Percentiles rank a stretch among this genome's conserved stretches.
Evolutionary conservation across 441 rosid genomes (phyloP).

Genomic region (Erodium moschatum): DNA sequence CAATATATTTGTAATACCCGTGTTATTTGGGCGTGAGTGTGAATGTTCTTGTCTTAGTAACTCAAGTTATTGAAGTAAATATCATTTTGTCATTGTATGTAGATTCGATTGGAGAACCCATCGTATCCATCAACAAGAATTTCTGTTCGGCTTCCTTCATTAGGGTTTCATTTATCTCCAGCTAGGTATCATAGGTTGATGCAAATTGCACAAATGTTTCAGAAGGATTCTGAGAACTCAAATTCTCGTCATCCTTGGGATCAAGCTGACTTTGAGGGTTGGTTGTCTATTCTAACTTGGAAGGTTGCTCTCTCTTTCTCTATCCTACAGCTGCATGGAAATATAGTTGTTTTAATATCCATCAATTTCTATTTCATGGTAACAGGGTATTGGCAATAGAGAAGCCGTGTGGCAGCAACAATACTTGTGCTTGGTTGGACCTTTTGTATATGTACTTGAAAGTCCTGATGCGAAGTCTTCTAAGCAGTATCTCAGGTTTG

Average conservation of each 20-base stretch:
- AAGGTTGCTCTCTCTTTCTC: constrained; percentile 48
- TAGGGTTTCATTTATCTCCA: constrained; percentile 95
- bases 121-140: constrained; percentile 82
- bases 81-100: constrained; percentile 18
- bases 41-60: not conserved
- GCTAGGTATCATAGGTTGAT: constrained; percentile 96
- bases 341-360: constrained; percentile 17
- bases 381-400: constrained; percentile 78
- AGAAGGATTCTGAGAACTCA: constrained; percentile 42
- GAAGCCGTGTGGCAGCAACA: constrained; percentile 91
- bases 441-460: constrained; percentile 75
- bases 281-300: constrained; percentile 68
- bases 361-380: constrained; percentile 20
- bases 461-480: constrained; percentile 68
- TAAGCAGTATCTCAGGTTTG: constrained; percentile 80
- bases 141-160: constrained; percentile 73
- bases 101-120: constrained; percentile 78
- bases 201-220: constrained; percentile 75
- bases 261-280: constrained; percentile 93
- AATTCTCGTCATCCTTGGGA: constrained; percentile 61
- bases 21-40: constrained; percentile 2
- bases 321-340: constrained; percentile 2
- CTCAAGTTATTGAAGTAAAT: constrained; percentile 18
- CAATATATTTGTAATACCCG: constrained; percentile 13
- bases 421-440: constrained; percentile 85